phyloP scores from a whole-genome alignment of 148 eudicot species.

The Cornus suecica region DNA sequence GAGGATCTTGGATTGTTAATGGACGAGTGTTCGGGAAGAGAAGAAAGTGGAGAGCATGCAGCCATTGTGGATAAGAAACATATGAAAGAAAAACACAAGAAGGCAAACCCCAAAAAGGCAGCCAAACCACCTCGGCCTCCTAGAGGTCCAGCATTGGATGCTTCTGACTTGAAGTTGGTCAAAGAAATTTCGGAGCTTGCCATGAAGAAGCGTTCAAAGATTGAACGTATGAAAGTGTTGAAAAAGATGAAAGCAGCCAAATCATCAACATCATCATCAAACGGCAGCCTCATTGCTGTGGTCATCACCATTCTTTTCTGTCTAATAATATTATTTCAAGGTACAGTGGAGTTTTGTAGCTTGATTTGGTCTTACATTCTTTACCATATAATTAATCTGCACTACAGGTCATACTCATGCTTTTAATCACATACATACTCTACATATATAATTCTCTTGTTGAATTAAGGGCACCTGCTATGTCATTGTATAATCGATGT shows the following conservation, averaged over 20 bases:
- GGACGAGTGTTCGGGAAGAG: slow-evolving; percentile 29
- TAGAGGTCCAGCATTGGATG: slow-evolving; percentile 58
- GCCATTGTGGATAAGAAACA: slow-evolving; percentile 39
- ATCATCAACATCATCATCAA: slow-evolving; percentile 34
- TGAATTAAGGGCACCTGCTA: too few species aligned
- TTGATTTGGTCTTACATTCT: background rate
- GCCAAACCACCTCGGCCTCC: slow-evolving; percentile 85
- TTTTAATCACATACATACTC: too few species aligned
- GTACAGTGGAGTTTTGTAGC: slow-evolving; percentile 26
- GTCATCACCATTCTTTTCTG: slow-evolving; percentile 52
- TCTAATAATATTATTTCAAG: slow-evolving; percentile 57
- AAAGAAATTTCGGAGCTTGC: slow-evolving; percentile 59
- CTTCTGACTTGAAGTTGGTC: slow-evolving; percentile 55
- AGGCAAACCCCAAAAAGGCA: slow-evolving; percentile 40
- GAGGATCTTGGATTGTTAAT: slow-evolving; percentile 29
- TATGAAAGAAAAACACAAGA: slow-evolving; percentile 42
- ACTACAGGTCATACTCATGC: too few species aligned
- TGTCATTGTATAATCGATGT: too few species aligned
- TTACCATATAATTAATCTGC: background rate
- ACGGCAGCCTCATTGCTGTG: slow-evolving; percentile 45
- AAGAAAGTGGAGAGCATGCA: slow-evolving; percentile 30
- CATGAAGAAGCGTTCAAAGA: slow-evolving; percentile 63
- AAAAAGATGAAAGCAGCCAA: slow-evolving; percentile 58
- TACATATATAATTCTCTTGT: too few species aligned
- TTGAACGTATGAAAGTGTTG: slow-evolving; percentile 51